Base-by-base conservation (phyloP, 2,329 filamentous ascomycete genomes). In the Pyricularia grisea region DNA sequence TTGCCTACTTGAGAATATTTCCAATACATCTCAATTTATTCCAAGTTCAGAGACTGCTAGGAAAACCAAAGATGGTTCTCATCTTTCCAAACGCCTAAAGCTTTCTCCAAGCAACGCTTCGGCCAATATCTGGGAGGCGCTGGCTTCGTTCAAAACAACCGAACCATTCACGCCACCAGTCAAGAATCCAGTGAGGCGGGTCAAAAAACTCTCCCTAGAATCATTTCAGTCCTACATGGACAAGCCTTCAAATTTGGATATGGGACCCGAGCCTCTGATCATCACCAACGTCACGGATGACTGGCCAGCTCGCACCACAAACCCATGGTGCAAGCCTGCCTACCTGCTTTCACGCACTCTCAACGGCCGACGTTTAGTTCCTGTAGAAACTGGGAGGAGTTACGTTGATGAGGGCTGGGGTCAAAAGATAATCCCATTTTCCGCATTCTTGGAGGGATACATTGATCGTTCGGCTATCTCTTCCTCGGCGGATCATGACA, bases 391-490 rank as follows among this genome's bases (percentile, higher is more conserved):
- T 1, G 94, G 95, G 0, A 83, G 91, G 65, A 95, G 91, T 75
- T 99, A 98, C 75, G 94, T 93, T 1, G 93, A 97, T 72, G 85
- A 87, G 25, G 90, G 84, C 27, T 97, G 94, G 94, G 88, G 89
- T 0, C 94, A 98, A 78, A 86, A 88, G 68, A 88, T 98, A 30
- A 85, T 97, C 66, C 82, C 87, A 0, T 96, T 98, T 74, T 79
- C 81, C 5, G 81, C 89, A 0, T 97, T 97, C 72, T 80, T 97
- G 66, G 73, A 81, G 5, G 77, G 77, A 0, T 89, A 92, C 75
- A 84, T 97, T 70, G 75, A 77, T 70, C 72, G 77, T 72, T 75
- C 74, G 28, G 65, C 71, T 31, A 67, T 30, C 60, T 67, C 61
- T 30, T 17, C 66, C 11, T 23, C 7, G 55, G 33, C 25, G 17